Evolutionary conservation across 352 stramenopile genomes (phyloP).

Genomic region (Phytopythium aichiense): DNA sequence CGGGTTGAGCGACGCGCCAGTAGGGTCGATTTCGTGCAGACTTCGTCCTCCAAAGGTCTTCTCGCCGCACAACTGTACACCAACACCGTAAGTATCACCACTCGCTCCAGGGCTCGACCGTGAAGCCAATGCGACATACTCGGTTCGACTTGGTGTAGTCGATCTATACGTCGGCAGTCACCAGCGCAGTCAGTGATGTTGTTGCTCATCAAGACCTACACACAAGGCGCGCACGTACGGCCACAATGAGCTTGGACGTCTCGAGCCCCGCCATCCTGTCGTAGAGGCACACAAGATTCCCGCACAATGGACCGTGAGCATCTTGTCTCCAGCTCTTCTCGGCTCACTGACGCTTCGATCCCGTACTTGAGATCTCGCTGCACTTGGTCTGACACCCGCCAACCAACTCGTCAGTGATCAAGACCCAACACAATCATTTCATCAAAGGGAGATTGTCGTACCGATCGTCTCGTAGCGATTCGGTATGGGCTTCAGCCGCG

Average conservation of each 20-base stretch:
- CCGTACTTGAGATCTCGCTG: conserved; percentile 2
- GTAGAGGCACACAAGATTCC: neutral
- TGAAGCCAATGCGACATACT: neutral
- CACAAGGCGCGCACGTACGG: neutral
- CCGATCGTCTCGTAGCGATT: conserved; percentile 9
- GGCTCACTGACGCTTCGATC: neutral
- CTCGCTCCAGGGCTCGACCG: neutral
- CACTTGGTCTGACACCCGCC: neutral
- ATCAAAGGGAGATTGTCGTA: neutral
- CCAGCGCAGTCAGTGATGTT: neutral
- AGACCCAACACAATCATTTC: neutral
- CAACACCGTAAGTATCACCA: neutral
- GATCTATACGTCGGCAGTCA: conserved; percentile 4
- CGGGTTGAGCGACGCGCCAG: neutral
- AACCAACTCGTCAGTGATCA: neutral
- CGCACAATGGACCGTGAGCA: neutral
- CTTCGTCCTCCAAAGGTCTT: conserved; percentile 7
- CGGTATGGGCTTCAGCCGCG: neutral
- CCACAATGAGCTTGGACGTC: neutral
- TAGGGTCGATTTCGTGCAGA: conserved; percentile 4
- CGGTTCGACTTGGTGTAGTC: conserved; percentile 7
- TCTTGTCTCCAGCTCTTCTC: neutral
- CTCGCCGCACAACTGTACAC: conserved; percentile 3
- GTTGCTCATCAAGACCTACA: neutral
- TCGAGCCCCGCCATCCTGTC: conserved; percentile 1